Conservation (phyloP, 129 eudicot species). For the Rutidosis leptorrhynchoides region DNA sequence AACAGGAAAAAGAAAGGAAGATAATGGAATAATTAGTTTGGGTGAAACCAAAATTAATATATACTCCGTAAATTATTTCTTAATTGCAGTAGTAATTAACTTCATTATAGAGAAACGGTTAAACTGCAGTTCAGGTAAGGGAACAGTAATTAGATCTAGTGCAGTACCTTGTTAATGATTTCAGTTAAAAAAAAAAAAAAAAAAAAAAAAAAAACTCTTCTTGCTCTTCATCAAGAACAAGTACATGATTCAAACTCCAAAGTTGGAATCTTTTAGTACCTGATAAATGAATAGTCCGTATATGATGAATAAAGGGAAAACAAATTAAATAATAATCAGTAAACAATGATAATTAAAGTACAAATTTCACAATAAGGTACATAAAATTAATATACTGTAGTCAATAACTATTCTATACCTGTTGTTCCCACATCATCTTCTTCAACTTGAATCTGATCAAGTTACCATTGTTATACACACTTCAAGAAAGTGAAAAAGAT, state of each 20-base stretch:
- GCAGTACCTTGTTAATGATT: slow-evolving; percentile 8
- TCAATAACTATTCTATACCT: not conserved
- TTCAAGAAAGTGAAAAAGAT: slow-evolving; percentile 3
- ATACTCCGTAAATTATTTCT: not conserved
- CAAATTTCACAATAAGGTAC: slow-evolving; percentile 7
- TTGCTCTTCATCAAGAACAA: slow-evolving; percentile 12
- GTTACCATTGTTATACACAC: slow-evolving; percentile 9
- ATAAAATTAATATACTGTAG: not conserved
- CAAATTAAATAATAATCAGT: not conserved
- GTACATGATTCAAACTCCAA: slow-evolving; percentile 18
- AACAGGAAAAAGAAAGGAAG: not conserved
- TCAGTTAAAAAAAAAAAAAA: too few species aligned
- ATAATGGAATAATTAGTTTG: not conserved
- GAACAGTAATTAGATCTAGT: not conserved
- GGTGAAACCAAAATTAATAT: not conserved
- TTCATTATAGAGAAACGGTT: not conserved
- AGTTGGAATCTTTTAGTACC: slow-evolving; percentile 1
- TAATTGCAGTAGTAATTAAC: too few species aligned
- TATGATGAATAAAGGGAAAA: not conserved
- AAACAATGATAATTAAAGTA: slow-evolving; percentile 5
- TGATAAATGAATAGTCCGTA: not conserved
- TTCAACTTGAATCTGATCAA: slow-evolving; percentile 27
- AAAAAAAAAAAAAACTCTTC: slow-evolving; percentile 4
- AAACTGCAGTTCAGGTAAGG: not conserved
- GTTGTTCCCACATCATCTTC: slow-evolving; percentile 27